Evolutionary conservation across 2,329 filamentous ascomycete species (phyloP).

Genomic region (Claviceps pusilla): DNA sequence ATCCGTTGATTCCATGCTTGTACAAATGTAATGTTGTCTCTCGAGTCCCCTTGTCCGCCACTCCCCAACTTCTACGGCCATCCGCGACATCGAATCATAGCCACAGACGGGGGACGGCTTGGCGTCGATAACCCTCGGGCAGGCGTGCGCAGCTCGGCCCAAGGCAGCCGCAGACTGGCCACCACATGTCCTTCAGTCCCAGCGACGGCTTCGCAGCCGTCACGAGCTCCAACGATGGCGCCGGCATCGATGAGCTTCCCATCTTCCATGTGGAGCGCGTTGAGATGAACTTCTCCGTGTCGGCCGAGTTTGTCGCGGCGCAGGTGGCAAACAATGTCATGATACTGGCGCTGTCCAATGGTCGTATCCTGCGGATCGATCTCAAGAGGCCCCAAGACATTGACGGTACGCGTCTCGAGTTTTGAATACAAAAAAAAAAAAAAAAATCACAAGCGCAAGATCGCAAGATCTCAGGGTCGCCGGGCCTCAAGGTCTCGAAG

Average conservation of each 20-base stretch:
- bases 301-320: slow-evolving; percentile 88
- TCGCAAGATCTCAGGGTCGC: no score
- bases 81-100: background rate
- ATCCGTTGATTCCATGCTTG: no score
- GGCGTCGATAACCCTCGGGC: background rate
- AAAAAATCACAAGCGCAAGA: no score
- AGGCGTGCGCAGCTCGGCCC: background rate
- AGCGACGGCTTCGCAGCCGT: slow-evolving; percentile 57
- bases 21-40: no score
- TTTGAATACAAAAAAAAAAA: no score
- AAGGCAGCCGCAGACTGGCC: background rate
- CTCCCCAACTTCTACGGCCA: background rate
- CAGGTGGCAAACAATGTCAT: slow-evolving; percentile 97
- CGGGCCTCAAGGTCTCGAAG: no score
- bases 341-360: slow-evolving; percentile 79
- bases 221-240: slow-evolving; percentile 40
- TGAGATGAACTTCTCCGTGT: slow-evolving; percentile 84
- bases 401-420: slow-evolving; percentile 44
- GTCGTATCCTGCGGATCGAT: slow-evolving; percentile 85
- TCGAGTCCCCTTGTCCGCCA: no score
- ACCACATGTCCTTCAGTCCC: slow-evolving; percentile 23
- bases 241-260: slow-evolving; percentile 51
- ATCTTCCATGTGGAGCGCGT: slow-evolving; percentile 93
- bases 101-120: background rate
- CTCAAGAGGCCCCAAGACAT: slow-evolving; percentile 89